Base-by-base conservation (phyloP, 257 asterid species). In the Eucommia ulmoides region DNA sequence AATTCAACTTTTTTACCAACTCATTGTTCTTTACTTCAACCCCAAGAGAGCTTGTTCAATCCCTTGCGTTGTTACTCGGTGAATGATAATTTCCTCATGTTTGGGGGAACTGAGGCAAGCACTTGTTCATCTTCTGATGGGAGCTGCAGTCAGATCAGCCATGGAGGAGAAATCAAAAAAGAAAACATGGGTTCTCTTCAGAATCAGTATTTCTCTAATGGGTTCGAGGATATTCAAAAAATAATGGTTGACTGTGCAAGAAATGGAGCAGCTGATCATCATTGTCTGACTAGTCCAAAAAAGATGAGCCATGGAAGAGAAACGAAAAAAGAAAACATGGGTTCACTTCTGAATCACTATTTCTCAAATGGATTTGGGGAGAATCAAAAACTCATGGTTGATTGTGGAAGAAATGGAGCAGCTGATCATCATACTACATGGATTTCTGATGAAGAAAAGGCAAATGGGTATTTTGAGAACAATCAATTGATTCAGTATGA, bases 231-330 rank as follows among this genome's bases (percentile, higher is more conserved):
- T 54, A 60, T 23, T 25, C 79, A 65, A 10, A 66, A 64, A 42
- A 76, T 77, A 53, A 66, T 69, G 66, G 46, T 77, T 60, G 77
- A 62, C 22, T 60, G 75, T 44, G 68, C 3, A 4, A 35, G 73
- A 33, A 42, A 24, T 58, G 18, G 19, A n/a, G n/a, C n/a, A n/a
- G n/a, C n/a, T n/a, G n/a, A n/a, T n/a, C n/a, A n/a, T n/a, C n/a
- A n/a, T n/a, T n/a, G n/a, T n/a, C n/a, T n/a, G n/a, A n/a, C n/a
- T n/a, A n/a, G n/a, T n/a, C n/a, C n/a, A n/a, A n/a, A n/a, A n/a
- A n/a, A n/a, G n/a, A n/a, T n/a, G n/a, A n/a, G n/a, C n/a, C n/a
- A 29, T 29, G 38, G 38, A 29, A 29, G 38, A 7, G 12, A 29
- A 7, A 29, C 8, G 38, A 29, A 29, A 7, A 29, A 29, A 5